phyloP scores from a whole-genome alignment of 257 asterid genomes.

The Salvia hispanica region DNA sequence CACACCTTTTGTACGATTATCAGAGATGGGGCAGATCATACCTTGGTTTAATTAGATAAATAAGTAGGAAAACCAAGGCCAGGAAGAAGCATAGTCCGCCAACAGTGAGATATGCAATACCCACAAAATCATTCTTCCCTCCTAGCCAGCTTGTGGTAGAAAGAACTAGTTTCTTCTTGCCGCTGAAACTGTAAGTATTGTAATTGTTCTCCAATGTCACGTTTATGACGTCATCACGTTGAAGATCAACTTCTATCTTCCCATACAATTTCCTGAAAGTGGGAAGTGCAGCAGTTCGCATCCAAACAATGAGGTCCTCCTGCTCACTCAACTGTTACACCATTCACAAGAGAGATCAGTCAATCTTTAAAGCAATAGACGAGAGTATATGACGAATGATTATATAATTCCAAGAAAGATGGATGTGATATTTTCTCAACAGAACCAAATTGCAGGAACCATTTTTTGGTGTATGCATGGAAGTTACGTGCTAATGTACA shows the following conservation, averaged over 20 bases:
- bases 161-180: slow-evolving; percentile 87
- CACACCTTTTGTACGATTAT: not conserved
- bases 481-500: not conserved
- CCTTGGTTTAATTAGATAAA: slow-evolving; percentile 81
- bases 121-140: slow-evolving; percentile 83
- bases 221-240: slow-evolving; percentile 47
- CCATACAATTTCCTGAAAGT: slow-evolving; percentile 88
- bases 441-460: slow-evolving; percentile 3
- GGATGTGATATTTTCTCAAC: not conserved
- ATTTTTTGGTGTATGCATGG: not conserved
- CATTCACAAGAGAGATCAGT: slow-evolving; percentile 20
- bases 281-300: slow-evolving; percentile 95
- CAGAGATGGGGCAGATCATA: slow-evolving; percentile 31
- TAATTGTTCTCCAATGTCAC: slow-evolving; percentile 61
- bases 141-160: slow-evolving; percentile 94
- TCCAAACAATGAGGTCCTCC: slow-evolving; percentile 91
- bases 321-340: slow-evolving; percentile 67
- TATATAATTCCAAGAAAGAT: not conserved
- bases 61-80: slow-evolving; percentile 64
- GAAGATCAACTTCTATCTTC: slow-evolving; percentile 69
- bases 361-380: not conserved
- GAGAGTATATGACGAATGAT: not conserved
- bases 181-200: slow-evolving; percentile 82
- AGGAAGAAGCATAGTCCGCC: slow-evolving; percentile 76
- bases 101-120: slow-evolving; percentile 78